phyloP scores from a whole-genome alignment of 345 rosid genomes.

The Hibiscus trionum region DNA sequence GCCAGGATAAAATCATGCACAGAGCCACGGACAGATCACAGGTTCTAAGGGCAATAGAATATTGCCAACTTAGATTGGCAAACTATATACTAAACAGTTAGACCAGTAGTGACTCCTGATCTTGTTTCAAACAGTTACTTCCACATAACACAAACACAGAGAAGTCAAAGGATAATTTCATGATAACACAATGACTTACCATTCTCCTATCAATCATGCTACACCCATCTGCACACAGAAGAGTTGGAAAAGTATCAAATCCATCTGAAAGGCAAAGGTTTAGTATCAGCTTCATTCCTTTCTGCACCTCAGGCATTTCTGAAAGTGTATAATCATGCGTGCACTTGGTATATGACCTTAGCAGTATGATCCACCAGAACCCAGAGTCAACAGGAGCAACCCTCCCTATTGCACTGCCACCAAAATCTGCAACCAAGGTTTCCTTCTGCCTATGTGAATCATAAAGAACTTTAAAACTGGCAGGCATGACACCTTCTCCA shows the following conservation, averaged over 20 bases:
- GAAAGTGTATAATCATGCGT: conserved; percentile 39
- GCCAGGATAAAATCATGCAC: neutral
- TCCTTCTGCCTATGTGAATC: neutral
- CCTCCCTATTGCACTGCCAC: conserved; percentile 54
- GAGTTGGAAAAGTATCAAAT: conserved; percentile 59
- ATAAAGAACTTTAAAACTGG: conserved; percentile 8
- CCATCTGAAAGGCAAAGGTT: conserved; percentile 48
- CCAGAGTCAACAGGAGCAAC: conserved; percentile 69
- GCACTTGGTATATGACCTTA: conserved; percentile 47
- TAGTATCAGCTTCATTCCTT: conserved; percentile 45
- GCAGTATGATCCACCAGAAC: conserved; percentile 66
- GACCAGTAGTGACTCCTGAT: neutral
- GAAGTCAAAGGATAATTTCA: neutral
- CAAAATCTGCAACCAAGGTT: conserved; percentile 15
- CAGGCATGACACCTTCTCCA: conserved; percentile 7
- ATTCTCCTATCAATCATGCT: conserved; percentile 62
- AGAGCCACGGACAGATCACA: neutral
- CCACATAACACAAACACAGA: too few species aligned
- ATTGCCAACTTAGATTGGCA: neutral
- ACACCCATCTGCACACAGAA: conserved; percentile 53
- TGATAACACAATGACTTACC: conserved; percentile 25
- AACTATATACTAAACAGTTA: neutral
- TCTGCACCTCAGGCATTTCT: conserved; percentile 46
- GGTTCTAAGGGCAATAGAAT: neutral
- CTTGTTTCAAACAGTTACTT: too few species aligned